Conservation (phyloP, 2,329 filamentous ascomycete genomes). For the Penicillium sp. region DNA sequence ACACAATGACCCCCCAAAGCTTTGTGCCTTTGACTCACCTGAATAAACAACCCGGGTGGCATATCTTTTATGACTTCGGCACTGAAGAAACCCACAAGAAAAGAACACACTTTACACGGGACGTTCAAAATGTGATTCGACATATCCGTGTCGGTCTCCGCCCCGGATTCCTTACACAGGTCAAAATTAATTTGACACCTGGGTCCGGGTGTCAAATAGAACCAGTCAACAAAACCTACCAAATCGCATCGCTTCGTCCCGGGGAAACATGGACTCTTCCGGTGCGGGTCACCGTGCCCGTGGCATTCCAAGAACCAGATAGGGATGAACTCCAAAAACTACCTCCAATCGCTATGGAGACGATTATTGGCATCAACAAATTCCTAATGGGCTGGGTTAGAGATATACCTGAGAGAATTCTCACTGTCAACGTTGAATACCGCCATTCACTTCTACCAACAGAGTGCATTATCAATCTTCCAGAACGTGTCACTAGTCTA, state of each 20-base stretch:
- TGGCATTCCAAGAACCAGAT: slow-evolving; percentile 7
- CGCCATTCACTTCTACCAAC: slow-evolving; percentile 35
- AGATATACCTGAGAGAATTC: slow-evolving; percentile 23
- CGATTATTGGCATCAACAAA: slow-evolving; percentile 35
- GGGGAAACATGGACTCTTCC: slow-evolving; percentile 38
- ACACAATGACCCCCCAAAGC: slow-evolving; percentile 37
- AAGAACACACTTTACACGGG: slow-evolving; percentile 25
- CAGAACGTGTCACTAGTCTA: slow-evolving; percentile 28
- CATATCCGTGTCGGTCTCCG: slow-evolving; percentile 36
- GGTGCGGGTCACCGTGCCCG: slow-evolving; percentile 29
- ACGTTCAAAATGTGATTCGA: slow-evolving; percentile 26
- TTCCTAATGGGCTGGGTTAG: slow-evolving; percentile 28
- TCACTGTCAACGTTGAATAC: slow-evolving; percentile 35
- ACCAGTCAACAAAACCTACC: slow-evolving; percentile 24
- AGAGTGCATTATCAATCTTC: slow-evolving; percentile 25
- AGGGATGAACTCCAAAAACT: background rate
- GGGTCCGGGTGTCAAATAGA: slow-evolving; percentile 29
- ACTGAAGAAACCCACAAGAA: slow-evolving; percentile 11
- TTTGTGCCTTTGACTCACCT: slow-evolving; percentile 23
- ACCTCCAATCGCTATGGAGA: slow-evolving; percentile 11
- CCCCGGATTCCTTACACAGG: slow-evolving; percentile 28
- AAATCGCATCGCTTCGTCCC: slow-evolving; percentile 29
- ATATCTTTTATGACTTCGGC: slow-evolving; percentile 30
- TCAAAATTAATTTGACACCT: slow-evolving; percentile 29
- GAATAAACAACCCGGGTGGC: slow-evolving; percentile 30